Percentiles rank a stretch among this genome's conserved stretches.
Conservation (phyloP, 202 grass and related monocot species). For the Setaria viridis region DNA sequence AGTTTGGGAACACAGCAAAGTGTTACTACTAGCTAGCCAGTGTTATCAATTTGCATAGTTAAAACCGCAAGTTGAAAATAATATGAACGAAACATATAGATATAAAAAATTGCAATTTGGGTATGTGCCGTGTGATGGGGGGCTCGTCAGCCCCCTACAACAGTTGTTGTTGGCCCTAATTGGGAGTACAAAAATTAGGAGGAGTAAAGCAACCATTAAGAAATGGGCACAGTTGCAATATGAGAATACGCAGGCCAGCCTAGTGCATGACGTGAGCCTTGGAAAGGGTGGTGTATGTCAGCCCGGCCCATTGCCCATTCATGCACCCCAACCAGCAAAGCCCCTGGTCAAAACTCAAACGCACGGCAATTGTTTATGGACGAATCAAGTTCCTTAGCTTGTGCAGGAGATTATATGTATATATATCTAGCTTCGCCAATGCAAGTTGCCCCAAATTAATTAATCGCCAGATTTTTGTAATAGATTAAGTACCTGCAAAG, state of each 20-base stretch:
- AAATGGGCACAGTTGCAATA: neutral
- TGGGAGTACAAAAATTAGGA: neutral
- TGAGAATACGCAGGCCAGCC: constrained; percentile 1
- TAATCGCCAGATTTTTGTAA: neutral
- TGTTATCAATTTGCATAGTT: neutral
- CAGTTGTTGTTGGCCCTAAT: neutral
- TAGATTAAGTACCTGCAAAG: neutral
- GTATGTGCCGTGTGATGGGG: constrained; percentile 28
- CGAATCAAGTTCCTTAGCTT: neutral
- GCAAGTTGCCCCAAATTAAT: neutral
- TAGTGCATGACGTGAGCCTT: constrained; percentile 21
- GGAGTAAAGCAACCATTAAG: neutral
- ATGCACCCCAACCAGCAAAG: neutral
- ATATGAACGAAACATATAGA: neutral
- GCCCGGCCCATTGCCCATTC: too few species aligned
- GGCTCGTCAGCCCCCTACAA: neutral
- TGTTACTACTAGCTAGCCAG: neutral
- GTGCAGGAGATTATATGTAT: neutral
- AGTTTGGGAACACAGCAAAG: constrained; percentile 6
- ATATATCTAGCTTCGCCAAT: neutral
- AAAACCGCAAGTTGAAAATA: neutral
- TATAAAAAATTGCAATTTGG: neutral
- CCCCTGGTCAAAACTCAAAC: neutral
- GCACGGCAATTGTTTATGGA: neutral
- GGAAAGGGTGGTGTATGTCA: constrained; percentile 11